Evolutionary conservation across 192 early-diverging fungal genomes (phyloP).

Genomic region (Coemansia sp.): DNA sequence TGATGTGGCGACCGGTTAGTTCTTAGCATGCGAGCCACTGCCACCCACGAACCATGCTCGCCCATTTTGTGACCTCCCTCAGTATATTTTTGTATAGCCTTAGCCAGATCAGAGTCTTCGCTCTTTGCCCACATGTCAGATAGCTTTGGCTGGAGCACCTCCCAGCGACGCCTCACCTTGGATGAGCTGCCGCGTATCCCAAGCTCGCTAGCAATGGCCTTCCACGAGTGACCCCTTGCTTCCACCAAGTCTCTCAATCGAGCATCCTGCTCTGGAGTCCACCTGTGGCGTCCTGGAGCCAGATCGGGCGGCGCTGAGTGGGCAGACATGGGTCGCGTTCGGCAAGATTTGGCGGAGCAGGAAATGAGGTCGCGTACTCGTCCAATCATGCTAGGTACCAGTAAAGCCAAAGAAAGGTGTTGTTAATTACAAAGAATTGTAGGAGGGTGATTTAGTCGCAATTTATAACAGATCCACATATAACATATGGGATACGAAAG

Average conservation of each 20-base stretch:
- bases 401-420: too few relatives aligned
- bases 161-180: conserved; percentile 32
- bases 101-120: conserved; percentile 26
- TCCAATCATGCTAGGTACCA: background rate
- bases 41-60: conserved; percentile 21
- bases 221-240: conserved; percentile 18
- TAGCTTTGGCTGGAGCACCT: conserved; percentile 20
- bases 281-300: conserved; percentile 10
- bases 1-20: conserved; percentile 27
- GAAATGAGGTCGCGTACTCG: background rate
- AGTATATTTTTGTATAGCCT: conserved; percentile 14
- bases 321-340: background rate
- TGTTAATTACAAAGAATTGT: too few relatives aligned
- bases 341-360: background rate
- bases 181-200: conserved; percentile 23
- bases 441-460: too few relatives aligned
- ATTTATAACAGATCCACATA: background rate
- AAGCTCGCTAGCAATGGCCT: conserved; percentile 24
- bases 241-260: conserved; percentile 10
- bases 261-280: conserved; percentile 40
- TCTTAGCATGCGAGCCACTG: conserved; percentile 20
- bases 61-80: conserved; percentile 5
- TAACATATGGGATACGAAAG: background rate
- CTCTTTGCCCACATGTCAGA: conserved; percentile 18
- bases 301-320: background rate